Conservation (phyloP, 164 flowering plant species). For the Macadamia integrifolia region DNA sequence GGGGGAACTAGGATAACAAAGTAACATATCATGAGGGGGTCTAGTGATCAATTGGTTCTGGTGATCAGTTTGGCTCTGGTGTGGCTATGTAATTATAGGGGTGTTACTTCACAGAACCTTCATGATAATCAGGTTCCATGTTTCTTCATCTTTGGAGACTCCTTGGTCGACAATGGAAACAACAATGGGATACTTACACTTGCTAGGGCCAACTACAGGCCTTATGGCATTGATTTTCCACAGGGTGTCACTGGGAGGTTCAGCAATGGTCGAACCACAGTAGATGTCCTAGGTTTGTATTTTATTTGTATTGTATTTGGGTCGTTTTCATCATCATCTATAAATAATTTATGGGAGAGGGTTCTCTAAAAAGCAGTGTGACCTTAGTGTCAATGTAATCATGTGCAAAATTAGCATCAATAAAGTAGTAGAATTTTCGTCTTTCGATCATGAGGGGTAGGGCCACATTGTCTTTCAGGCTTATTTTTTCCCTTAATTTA, state of each 20-base stretch:
- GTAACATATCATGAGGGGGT: background rate
- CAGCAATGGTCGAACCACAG: conserved; percentile 72
- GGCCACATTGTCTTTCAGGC: too few relatives aligned
- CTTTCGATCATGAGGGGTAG: too few relatives aligned
- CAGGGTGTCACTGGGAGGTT: conserved; percentile 74
- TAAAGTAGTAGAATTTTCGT: too few relatives aligned
- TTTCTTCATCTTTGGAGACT: conserved; percentile 84
- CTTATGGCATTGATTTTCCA: conserved; percentile 81
- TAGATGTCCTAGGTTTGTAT: conserved; percentile 55
- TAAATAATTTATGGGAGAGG: too few relatives aligned
- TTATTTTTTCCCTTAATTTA: too few relatives aligned
- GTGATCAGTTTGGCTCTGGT: background rate
- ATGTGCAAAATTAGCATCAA: too few relatives aligned
- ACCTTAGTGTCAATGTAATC: too few relatives aligned
- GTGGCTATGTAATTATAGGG: background rate
- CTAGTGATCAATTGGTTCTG: background rate
- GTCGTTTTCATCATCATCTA: too few relatives aligned
- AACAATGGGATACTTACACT: conserved; percentile 64
- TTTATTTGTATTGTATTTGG: too few relatives aligned
- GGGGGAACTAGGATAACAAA: background rate
- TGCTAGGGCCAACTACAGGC: conserved; percentile 77
- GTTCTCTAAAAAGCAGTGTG: too few relatives aligned
- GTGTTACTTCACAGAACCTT: conserved; percentile 13
- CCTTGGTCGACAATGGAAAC: conserved; percentile 87
- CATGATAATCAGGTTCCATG: conserved; percentile 41